Percentiles rank a stretch among this genome's conserved stretches.
phyloP scores from a whole-genome alignment of 208 protist genomes.

The Eutreptiella sp. region DNA sequence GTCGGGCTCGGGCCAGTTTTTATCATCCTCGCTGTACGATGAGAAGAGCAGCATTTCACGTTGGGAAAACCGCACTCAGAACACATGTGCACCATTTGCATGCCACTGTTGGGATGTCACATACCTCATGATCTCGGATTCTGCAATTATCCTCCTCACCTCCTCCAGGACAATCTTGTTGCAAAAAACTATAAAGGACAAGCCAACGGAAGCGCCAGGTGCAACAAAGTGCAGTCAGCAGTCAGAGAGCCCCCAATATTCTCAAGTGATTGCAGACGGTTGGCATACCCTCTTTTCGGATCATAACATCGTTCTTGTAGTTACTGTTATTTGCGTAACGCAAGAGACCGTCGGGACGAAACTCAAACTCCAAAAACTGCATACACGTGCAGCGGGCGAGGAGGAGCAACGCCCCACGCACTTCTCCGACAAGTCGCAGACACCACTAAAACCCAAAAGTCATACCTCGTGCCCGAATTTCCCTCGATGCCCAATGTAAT shows the following conservation, averaged over 20 bases:
- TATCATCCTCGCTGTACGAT: constrained; percentile 43
- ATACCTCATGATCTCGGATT: constrained; percentile 68
- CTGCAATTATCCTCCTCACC: constrained; percentile 70
- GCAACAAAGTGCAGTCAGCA: not conserved
- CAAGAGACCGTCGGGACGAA: constrained; percentile 36
- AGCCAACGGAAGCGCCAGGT: not conserved
- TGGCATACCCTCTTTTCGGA: constrained; percentile 72
- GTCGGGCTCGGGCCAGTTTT: constrained; percentile 73
- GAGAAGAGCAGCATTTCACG: not conserved
- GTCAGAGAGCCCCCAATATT: not conserved
- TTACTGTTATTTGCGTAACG: constrained; percentile 87
- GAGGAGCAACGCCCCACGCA: too few species aligned
- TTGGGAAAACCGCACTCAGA: not conserved
- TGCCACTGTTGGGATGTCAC: not conserved
- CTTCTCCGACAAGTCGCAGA: too few species aligned
- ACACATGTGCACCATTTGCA: not conserved
- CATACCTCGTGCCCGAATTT: constrained; percentile 91
- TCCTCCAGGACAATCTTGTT: constrained; percentile 55
- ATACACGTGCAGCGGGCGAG: too few species aligned
- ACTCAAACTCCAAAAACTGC: too few species aligned
- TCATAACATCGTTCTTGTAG: constrained; percentile 83
- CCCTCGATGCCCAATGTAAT: constrained; percentile 82
- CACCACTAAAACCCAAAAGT: too few species aligned
- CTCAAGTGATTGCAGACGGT: not conserved
- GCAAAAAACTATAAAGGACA: constrained; percentile 58